Base-by-base conservation (phyloP, 1,284 basidiomycete genomes). In the Lentinula novae-zelandiae region DNA sequence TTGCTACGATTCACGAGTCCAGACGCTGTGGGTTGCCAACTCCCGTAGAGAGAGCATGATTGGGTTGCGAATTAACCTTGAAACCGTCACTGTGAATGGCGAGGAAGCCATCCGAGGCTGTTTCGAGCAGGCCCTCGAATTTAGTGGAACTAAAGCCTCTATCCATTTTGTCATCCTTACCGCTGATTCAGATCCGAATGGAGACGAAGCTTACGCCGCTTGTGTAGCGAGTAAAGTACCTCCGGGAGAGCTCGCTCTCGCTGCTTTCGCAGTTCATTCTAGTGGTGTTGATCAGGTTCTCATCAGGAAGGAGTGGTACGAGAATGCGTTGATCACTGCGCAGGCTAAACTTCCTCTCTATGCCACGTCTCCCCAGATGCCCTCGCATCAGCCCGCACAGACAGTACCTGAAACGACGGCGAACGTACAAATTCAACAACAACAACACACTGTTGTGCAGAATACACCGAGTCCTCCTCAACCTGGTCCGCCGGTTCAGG, bases 151-250 rank as follows among this genome's bases (percentile, higher is more conserved):
- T n/a, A 91, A 90, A 69, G 82, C 90, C 6, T 90, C 90, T 1
- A 92, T 93, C 60, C 89, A 92, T 71, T 92, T 93, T 70, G 90
- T 92, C 66, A 89, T 93, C 61, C 80, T 93, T 36, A 89, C 89
- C 1, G 87, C 85, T 1, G 89, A 91, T 66, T 83, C 87, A 7
- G 90, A 92, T 72, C 89, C 90, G 9, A 81, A 82, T 59, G 89
- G 90, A 15, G 86, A 88, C 57, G 90, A 92, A 72, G 88, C 90
- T 0, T 84, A 86, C 49, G 57, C 68, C 10, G 89, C 89, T 12
- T 92, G 90, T 66, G 78, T 90, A 27, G 90, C 90, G 3, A 90
- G 90, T 2, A 92, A 92, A 68, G 80, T 91, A 13, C 78, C 82
- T 12, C 84, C 86, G 0, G 88, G 89, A 38, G 88, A 90, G 66